phyloP scores from a whole-genome alignment of 2,329 filamentous ascomycete genomes.

The Mycosphaerella arachidis region DNA sequence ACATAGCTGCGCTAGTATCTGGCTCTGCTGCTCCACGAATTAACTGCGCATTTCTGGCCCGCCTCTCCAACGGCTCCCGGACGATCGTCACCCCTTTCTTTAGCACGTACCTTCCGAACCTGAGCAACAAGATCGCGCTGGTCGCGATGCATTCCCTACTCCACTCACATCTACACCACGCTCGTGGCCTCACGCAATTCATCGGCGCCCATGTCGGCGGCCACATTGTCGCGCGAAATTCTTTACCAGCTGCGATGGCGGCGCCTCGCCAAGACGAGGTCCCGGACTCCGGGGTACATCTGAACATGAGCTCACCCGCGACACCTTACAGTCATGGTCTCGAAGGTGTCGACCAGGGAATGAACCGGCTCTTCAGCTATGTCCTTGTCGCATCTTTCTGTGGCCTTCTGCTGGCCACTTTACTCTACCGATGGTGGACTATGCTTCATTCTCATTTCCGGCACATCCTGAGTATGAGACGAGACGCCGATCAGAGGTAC shows the following conservation, averaged over 20 bases:
- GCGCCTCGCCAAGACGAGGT: conserved; percentile 5
- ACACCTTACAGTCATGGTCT: conserved; percentile 39
- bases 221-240: conserved; percentile 14
- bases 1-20: not conserved
- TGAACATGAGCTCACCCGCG: conserved; percentile 17
- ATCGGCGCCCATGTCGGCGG: conserved; percentile 15
- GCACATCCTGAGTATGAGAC: conserved; percentile 43
- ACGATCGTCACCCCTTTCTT: not conserved
- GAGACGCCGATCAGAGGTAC: conserved; percentile 40
- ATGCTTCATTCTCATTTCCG: conserved; percentile 44
- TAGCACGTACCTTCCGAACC: not conserved
- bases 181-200: conserved; percentile 6
- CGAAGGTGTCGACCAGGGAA: conserved; percentile 44
- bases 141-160: conserved; percentile 18
- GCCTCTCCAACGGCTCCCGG: not conserved
- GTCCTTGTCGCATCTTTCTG: conserved; percentile 38
- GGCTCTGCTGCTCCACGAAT: not conserved
- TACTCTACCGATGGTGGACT: conserved; percentile 40
- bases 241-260: conserved; percentile 13
- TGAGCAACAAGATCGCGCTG: conserved; percentile 13
- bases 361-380: conserved; percentile 46
- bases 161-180: conserved; percentile 22
- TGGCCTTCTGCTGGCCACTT: conserved; percentile 34
- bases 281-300: conserved; percentile 14
- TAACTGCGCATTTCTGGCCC: not conserved